A percentile compares a stretch with the other conserved stretches of the same genome.
Conservation (phyloP, 2,329 filamentous ascomycete genomes). For the Clonostachys rosea region DNA sequence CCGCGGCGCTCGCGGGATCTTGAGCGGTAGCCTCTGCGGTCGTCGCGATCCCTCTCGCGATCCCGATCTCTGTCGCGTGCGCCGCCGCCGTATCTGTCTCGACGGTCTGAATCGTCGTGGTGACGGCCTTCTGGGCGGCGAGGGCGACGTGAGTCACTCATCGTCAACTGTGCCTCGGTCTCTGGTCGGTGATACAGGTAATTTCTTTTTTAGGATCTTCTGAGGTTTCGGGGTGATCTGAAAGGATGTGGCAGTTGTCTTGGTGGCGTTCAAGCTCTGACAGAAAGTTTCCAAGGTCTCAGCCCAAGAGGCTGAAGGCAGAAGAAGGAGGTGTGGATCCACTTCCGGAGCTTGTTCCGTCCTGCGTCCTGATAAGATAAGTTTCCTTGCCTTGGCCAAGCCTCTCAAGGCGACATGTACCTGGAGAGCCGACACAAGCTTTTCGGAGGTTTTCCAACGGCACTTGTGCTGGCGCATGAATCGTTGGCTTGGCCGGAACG, state of each 20-base stretch:
- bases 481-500: too few species aligned
- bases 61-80: constrained; percentile 21
- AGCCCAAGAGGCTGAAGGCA: background rate
- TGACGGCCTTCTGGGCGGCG: constrained; percentile 49
- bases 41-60: constrained; percentile 14
- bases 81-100: constrained; percentile 17
- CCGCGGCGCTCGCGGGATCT: constrained; percentile 22
- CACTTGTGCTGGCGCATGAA: too few species aligned
- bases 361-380: too few species aligned
- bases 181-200: too few species aligned
- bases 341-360: too few species aligned
- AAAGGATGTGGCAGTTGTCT: background rate
- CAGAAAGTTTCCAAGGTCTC: background rate
- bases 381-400: too few species aligned
- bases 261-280: background rate
- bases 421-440: too few species aligned
- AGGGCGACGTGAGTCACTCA: constrained; percentile 24
- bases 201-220: background rate
- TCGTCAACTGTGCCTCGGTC: constrained; percentile 6
- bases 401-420: too few species aligned
- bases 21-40: constrained; percentile 22
- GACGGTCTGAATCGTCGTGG: constrained; percentile 52
- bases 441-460: too few species aligned
- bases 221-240: background rate
- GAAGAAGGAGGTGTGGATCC: background rate